Percentiles rank a stretch among this genome's conserved stretches.
Evolutionary conservation across 2,329 filamentous ascomycete species (phyloP).

Genomic region (Fusarium globosum): DNA sequence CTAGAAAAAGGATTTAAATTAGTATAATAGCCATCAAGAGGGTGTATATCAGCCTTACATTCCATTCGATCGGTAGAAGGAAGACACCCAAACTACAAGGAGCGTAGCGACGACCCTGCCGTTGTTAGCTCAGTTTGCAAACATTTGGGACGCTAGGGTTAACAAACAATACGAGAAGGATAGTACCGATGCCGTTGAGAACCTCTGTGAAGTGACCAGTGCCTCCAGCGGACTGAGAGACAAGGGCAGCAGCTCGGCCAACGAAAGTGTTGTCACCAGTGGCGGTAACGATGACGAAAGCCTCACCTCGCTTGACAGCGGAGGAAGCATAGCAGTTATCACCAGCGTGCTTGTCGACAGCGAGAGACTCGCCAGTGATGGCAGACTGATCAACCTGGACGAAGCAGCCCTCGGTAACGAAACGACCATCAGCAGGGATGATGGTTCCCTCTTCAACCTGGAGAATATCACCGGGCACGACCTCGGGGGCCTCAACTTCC

Average conservation of each 20-base stretch:
- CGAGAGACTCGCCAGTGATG: constrained; percentile 91
- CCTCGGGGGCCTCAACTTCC: constrained; percentile 84
- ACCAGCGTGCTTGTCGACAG: constrained; percentile 86
- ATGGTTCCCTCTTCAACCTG: constrained; percentile 92
- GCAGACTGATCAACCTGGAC: constrained; percentile 92
- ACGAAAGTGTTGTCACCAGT: constrained; percentile 93
- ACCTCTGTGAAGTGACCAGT: constrained; percentile 92
- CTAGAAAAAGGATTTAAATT: too few species aligned
- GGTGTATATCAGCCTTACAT: too few species aligned
- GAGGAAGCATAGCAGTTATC: constrained; percentile 89
- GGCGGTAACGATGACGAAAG: constrained; percentile 82
- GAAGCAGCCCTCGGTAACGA: constrained; percentile 85
- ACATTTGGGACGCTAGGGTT: too few species aligned
- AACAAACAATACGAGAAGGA: too few species aligned
- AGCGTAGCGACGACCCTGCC: too few species aligned
- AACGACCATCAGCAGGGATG: constrained; percentile 87
- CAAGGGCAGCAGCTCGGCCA: constrained; percentile 86
- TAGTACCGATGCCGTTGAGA: constrained; percentile 88
- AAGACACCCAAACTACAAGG: too few species aligned
- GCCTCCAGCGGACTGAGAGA: constrained; percentile 78
- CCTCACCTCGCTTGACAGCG: constrained; percentile 89
- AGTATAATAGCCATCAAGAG: too few species aligned
- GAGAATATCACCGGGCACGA: constrained; percentile 90
- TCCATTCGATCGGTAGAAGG: too few species aligned
- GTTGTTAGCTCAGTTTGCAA: too few species aligned